Base-by-base conservation (phyloP, 2,329 filamentous ascomycete species). In the Periconia digitata region DNA sequence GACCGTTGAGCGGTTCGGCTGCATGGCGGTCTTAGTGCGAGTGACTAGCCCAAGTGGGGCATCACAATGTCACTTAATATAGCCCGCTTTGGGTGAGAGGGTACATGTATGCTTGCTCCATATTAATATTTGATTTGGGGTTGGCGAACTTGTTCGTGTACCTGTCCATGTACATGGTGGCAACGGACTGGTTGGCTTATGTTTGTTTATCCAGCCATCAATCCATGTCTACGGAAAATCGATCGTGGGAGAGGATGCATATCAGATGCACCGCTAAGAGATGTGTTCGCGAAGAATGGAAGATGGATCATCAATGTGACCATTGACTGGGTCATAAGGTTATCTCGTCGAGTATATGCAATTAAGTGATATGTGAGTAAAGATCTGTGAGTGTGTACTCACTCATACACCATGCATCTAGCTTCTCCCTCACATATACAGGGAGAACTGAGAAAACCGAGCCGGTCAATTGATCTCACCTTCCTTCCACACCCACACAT, bases 61-160 rank as follows among this genome's bases (percentile, higher is more conserved):
- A 32, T 20, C 3, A 12, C 6, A 38, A 38, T 34, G 42, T 21
- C 20, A 22, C 42, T 44, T 44, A 44, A 44, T 24, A 44, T 44
- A 44, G 34, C 42, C 27, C 29, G 34, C 20, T 44, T 37, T 29
- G 35, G 36, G 3, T 10, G 24, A 5, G n/a, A n/a, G 27, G 27
- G 10, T 12, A 10, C 3, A 15, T 3, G 27, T 13, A 32, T 32
- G 27, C 10, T 32, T 32, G n/a, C n/a, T n/a, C n/a, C n/a, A n/a
- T n/a, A 32, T 32, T 32, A 32, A 32, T 32, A 32, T 32, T n/a
- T 10, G 27, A 10, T 32, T 37, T 37, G 42, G 42, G 23, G 27
- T 22, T 22, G n/a, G 15, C 37, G 43, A 36, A n/a, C 34, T 17
- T 32, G 27, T 15, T 27, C 7, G 7, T 27, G 24, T n/a, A n/a